Evolutionary conservation across 345 rosid genomes (phyloP).

Genomic region (Punica granatum): DNA sequence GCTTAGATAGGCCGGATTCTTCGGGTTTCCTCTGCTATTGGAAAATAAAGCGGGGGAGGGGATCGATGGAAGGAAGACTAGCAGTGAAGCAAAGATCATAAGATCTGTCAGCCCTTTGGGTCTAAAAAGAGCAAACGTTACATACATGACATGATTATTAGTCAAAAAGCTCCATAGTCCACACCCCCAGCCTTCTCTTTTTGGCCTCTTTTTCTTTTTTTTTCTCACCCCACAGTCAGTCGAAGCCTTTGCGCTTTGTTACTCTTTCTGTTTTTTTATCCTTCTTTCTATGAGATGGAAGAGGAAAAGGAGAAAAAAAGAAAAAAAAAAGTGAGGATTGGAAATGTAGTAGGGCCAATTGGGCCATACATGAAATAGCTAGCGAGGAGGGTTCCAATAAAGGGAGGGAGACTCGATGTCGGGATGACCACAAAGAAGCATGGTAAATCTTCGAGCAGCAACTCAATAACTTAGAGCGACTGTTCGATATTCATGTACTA

Average conservation of each 20-base stretch:
- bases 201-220: constrained; percentile 4
- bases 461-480: background rate
- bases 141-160: background rate
- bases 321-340: constrained; percentile 12
- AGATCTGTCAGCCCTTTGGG: background rate
- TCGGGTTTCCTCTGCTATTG: background rate
- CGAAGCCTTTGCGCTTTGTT: background rate
- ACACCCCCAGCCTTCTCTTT: background rate
- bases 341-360: constrained; percentile 18
- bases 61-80: background rate
- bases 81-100: too few species aligned
- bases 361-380: constrained; percentile 1
- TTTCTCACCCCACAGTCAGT: background rate
- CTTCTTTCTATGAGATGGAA: background rate
- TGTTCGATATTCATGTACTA: too few species aligned
- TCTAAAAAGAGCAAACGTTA: background rate
- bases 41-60: background rate
- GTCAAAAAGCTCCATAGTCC: background rate
- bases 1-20: too few species aligned
- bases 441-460: background rate
- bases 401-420: background rate
- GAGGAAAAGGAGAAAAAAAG: background rate
- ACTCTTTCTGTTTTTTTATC: too few species aligned
- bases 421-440: background rate
- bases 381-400: background rate